Percentiles rank a stretch among this genome's conserved stretches.
Conservation (phyloP, 192 early-diverging fungal species). For the Coemansia aciculifera region DNA sequence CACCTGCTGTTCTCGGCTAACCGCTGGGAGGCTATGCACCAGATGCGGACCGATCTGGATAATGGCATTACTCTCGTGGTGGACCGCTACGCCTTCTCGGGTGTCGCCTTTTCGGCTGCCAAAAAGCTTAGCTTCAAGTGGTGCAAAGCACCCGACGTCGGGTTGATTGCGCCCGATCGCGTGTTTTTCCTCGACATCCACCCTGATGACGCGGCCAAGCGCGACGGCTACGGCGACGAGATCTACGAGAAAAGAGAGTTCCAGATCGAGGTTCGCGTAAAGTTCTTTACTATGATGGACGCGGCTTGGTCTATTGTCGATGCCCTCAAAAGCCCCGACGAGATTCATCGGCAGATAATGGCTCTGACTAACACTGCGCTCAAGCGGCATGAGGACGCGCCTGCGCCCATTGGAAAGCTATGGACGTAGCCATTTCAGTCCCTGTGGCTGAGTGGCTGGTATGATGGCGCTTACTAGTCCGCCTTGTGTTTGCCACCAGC, state of each 20-base stretch:
- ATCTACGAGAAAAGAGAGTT: slow-evolving; percentile 85
- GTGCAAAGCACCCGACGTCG: slow-evolving; percentile 86
- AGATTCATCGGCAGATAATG: slow-evolving; percentile 47
- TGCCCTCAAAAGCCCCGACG: slow-evolving; percentile 36
- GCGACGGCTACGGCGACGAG: slow-evolving; percentile 90
- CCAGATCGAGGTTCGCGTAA: slow-evolving; percentile 73
- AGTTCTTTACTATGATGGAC: slow-evolving; percentile 67
- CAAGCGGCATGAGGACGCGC: slow-evolving; percentile 31
- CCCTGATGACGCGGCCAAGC: slow-evolving; percentile 68
- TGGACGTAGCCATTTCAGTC: slow-evolving; percentile 19
- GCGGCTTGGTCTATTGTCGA: slow-evolving; percentile 54
- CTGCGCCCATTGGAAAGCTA: slow-evolving; percentile 36
- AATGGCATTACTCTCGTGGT: slow-evolving; percentile 77
- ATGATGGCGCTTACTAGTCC: background rate
- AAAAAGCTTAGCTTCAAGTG: slow-evolving; percentile 85
- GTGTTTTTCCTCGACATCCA: slow-evolving; percentile 88
- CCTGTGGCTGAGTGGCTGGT: background rate
- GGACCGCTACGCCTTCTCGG: slow-evolving; percentile 96
- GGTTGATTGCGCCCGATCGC: slow-evolving; percentile 80
- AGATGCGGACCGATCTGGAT: slow-evolving; percentile 62
- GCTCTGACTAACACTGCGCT: slow-evolving; percentile 29
- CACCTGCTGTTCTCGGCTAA: slow-evolving; percentile 97
- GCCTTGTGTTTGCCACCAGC: background rate
- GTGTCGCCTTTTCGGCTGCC: slow-evolving; percentile 87
- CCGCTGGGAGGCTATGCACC: slow-evolving; percentile 84